Conservation (phyloP, 805 yeast species). For the Pichia thaimueangensis region DNA sequence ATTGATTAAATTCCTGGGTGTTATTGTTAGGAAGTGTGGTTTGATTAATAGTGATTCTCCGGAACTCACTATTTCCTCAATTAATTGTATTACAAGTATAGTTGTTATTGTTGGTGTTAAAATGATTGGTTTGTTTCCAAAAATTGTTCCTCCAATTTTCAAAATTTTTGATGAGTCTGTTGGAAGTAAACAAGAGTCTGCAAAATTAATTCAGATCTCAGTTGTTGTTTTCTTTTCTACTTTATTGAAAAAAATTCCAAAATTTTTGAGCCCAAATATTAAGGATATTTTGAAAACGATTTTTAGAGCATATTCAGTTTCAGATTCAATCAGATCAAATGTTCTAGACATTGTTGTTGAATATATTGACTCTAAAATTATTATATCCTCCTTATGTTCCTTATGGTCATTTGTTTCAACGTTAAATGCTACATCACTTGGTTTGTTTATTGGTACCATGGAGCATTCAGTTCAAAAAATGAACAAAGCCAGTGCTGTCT, state of each 20-base stretch:
- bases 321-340: constrained; percentile 53
- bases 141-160: constrained; percentile 71
- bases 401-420: constrained; percentile 48
- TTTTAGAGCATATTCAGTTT: constrained; percentile 51
- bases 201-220: constrained; percentile 56
- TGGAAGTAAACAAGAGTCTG: constrained; percentile 22
- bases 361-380: constrained; percentile 59
- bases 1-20: constrained; percentile 42
- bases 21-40: constrained; percentile 46
- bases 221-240: constrained; percentile 66
- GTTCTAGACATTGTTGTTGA: constrained; percentile 56
- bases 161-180: constrained; percentile 45
- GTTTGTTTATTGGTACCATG: constrained; percentile 62
- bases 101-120: constrained; percentile 78
- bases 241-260: constrained; percentile 76
- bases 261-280: constrained; percentile 68
- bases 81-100: constrained; percentile 64
- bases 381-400: constrained; percentile 54
- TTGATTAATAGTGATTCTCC: constrained; percentile 41
- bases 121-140: constrained; percentile 77
- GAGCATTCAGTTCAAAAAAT: constrained; percentile 59
- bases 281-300: constrained; percentile 54
- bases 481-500: constrained; percentile 70
- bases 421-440: constrained; percentile 45
- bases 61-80: constrained; percentile 66